Evolutionary conservation across 306 rosid species (phyloP), one percentile per base, ranked within the genome.

Genomic region (Lathyrus sativus): DNA sequence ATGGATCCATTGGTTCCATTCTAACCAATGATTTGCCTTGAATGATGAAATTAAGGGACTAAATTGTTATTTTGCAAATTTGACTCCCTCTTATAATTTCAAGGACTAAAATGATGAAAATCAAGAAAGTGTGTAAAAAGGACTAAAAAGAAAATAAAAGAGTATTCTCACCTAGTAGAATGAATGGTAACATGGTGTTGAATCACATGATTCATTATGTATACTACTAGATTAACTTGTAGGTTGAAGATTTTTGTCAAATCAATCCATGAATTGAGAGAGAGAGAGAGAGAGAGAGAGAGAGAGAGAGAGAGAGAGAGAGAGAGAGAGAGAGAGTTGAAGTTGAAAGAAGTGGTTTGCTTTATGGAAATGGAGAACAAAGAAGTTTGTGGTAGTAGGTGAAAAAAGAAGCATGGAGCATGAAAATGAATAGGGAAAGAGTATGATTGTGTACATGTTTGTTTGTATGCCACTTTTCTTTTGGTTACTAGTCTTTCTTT

Each of bases 1-100:
- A 91, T n/a, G 91, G 78, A 60, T 89, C 91, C 98, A 89, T 89
- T n/a, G 91, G 78, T 56, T 89, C 91, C 98, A 89, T 89, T 65
- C 58, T 56, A 75, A 68, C 26, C 63, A 6, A 11, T 38, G 31
- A 37, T 46, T 37, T 49, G 17, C 35, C 80, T 63, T 53, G 58
- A 51, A 51, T 18, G 13, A 22, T 22, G 33, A 10, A 19, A 19
- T 10, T 53, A 10, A 53, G n/a, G 31, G 29, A 22, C 59, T 9
- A 53, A 53, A 22, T 53, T 53, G 7, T 31, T 22, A 53, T 22
- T 22, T 53, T 53, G 6, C 7, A 10, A 53, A 10, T 19, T 53
- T 22, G 29, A 50, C 33, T 53, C 26, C 1, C 3, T 24, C 26
- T 24, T 24, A 24, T 24, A 2, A 2, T 24, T 24, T 24, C 26